Base-by-base conservation (phyloP, 352 stramenopile species). In the Globisporangium middletonii region DNA sequence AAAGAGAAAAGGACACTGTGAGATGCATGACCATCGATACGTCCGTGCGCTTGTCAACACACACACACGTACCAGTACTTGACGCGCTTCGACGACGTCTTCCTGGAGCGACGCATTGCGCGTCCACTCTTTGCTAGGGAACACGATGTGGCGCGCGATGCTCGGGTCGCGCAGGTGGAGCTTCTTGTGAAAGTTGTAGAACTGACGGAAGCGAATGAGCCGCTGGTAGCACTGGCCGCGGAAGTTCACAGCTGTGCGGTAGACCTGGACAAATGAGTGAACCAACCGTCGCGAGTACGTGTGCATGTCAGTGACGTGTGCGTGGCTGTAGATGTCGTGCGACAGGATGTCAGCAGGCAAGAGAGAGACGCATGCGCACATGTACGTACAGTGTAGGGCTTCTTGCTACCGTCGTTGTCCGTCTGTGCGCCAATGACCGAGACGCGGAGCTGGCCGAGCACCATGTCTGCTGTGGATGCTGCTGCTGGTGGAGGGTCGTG, bases 351-450 rank as follows among this genome's bases (percentile, higher is more conserved):
- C 12, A 23, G 37, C 37, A 49, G 35, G 46, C 37, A 48, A 16
- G 50, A 48, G 46, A n/a, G 19, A 49, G 23, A 48, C 27, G 15
- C 27, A 52, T 37, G 28, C 18, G 44, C 2, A 15, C 35, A 42
- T 38, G 9, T 1, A 62, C 71, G 57, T 43, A 83, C 77, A 37
- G 79, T 92, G 63, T 84, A 86, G 12, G 79, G 69, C n/a, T 67
- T 16, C 0, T 65, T 47, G 18, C 62, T 65, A 57, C 72, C 71
- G 8, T 69, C 53, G 12, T 60, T 55, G 28, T 67, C 55, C 16
- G 72, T 86, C 69, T 92, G 68, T 19, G 77, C 68, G 55, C 82
- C 82, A 54, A 92, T 83, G 30, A 92, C 77, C n/a, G 75, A 65
- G 43, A 89, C 67, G 35, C 77, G 77, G 26, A 89, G 67, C 19